Percentiles rank a stretch among this genome's conserved stretches.
Conservation (phyloP, 2,329 filamentous ascomycete species). For the Sclerotinia sclerotiorum region DNA sequence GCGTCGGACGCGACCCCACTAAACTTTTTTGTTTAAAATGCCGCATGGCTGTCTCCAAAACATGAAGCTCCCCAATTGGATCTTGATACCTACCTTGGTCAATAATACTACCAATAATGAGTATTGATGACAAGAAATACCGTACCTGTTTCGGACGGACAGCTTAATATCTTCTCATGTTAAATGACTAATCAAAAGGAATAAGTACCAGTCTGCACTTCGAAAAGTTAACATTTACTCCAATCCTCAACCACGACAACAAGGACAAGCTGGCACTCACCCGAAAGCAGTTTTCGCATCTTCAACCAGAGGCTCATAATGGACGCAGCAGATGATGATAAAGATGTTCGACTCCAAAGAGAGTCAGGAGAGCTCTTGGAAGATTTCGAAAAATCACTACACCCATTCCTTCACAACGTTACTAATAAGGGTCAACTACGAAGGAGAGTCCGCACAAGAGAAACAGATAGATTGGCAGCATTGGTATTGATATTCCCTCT, state of each 20-base stretch:
- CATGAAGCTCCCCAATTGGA: neutral
- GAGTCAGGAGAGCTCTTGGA: constrained; percentile 58
- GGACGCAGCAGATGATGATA: constrained; percentile 61
- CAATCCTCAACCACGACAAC: neutral
- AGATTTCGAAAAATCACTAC: constrained; percentile 56
- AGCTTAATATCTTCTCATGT: too few species aligned
- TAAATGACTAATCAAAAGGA: neutral
- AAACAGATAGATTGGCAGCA: constrained; percentile 50
- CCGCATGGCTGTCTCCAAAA: neutral
- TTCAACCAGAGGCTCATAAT: constrained; percentile 42
- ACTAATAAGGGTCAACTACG: constrained; percentile 50
- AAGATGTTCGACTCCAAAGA: constrained; percentile 62
- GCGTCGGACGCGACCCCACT: constrained; percentile 8
- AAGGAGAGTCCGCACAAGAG: constrained; percentile 51
- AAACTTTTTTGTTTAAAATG: constrained; percentile 12
- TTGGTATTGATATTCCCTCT: constrained; percentile 42
- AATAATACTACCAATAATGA: neutral
- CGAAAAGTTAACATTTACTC: neutral
- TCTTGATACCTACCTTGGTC: neutral
- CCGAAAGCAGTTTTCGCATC: neutral
- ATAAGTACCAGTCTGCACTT: constrained; percentile 5
- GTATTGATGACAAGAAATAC: neutral
- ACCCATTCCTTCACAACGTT: constrained; percentile 53
- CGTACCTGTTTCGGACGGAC: neutral
- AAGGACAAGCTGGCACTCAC: neutral